Base-by-base conservation (phyloP, 805 yeast species). In the Blastobotrys peoriensis region DNA sequence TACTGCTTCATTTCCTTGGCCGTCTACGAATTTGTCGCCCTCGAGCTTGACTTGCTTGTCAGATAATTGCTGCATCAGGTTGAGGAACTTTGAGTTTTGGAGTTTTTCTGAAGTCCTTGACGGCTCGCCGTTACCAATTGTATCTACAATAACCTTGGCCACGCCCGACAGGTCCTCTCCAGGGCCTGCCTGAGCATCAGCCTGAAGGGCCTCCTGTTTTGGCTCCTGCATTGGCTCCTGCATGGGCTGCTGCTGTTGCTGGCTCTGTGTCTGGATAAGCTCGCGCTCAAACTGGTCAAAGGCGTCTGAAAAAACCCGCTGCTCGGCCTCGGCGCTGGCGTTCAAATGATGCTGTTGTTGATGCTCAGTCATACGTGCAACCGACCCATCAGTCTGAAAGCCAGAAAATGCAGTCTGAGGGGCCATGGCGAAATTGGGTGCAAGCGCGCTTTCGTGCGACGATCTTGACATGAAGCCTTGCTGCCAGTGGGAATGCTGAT, bases 41-140 rank as follows among this genome's bases (percentile, higher is more conserved):
- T 55, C 56, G 9, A 56, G 33, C 8, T 36, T 40, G 18, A 53
- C 54, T n/a, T 50, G 36, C 42, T 53, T 51, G 33, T 50, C 47
- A 20, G 57, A 48, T n/a, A 58, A 42, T 20, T 54, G 44, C 23
- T 53, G 45, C 62, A 58, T 58, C 15, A 58, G 52, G 16, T 46
- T 49, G 53, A 58, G 43, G 28, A 58, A 58, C 22, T 56, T 43
- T 18, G 57, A 50, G 43, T 50, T 49, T 37, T 52, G 44, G 39
- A 58, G 48, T 41, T 58, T 58, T 36, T 41, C 44, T 9, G 45
- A 28, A 21, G 48, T 49, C 13, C 25, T 21, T 10, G 39, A 10
- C 10, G 33, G 15, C 25, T 33, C 22, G n/a, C 21, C 16, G 20
- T 36, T 36, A 8, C 21, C 35, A 42, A 53, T 38, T 4, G 43